Base-by-base conservation (phyloP, 2,329 filamentous ascomycete genomes). In the Zymoseptoria passerinii region DNA sequence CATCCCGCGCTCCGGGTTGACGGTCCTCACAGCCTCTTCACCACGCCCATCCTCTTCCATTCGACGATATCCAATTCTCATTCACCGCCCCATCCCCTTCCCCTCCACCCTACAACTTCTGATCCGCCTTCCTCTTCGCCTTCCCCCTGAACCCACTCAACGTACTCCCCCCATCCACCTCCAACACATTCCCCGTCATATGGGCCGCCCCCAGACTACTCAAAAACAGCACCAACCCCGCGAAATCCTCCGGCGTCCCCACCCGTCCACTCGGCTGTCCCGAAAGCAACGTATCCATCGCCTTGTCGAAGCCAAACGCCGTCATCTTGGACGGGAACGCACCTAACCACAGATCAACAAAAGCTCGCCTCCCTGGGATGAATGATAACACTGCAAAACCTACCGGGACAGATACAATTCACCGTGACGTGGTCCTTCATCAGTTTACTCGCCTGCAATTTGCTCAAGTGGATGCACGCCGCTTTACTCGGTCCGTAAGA, bases 241-340 rank as follows among this genome's bases (percentile, higher is more conserved):
- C 77, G 64, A 80, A 78, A 61, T 80, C 77, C 57, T 73, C 72
- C 1, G 77, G 77, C 63, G 75, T 78, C 3, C 77, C 77, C 29
- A 79, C 72, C 16, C 77, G 66, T 1, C 77, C 77, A 9, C 73
- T 77, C 1, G 77, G 77, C 67, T 80, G 77, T 6, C 72, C 70
- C 0, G 71, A 63, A 50, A 77, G 74, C 19, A 83, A 73, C 1
- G 73, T 72, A 48, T 81, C 78, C 54, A 75, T 74, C 56, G 76
- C 80, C 56, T 77, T 75, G 29, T 78, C 69, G 51, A 83, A 70
- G 1, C 70, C 70, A 23, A 63, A 71, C 13, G 80, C 77, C 9
- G 81, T 84, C 79, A 83, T 82, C 67, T 82, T 77, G 48, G 73
- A 77, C 0, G 81, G 80, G 63, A 84, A 84, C 1, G 82, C 74